These are phyloP conservation scores for Vicia faba DNA, from an alignment of 306 rosid species.

Conservation along the genomic window DNA sequence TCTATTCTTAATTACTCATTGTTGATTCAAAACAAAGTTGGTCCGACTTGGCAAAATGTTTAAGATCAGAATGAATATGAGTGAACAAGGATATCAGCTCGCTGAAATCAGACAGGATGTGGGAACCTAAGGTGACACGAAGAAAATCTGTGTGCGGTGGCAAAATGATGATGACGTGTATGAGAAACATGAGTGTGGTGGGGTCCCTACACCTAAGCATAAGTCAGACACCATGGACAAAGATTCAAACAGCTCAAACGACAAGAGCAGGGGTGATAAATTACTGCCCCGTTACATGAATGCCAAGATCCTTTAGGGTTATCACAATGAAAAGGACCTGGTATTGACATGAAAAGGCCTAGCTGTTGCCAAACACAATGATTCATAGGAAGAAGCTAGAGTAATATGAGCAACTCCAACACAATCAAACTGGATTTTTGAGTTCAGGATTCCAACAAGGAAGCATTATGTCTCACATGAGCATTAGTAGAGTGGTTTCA, in stretches of 20 bases:
- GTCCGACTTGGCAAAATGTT: not conserved
- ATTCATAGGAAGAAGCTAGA: too few relatives aligned
- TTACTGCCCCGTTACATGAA: not conserved
- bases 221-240: not conserved
- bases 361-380: too few relatives aligned
- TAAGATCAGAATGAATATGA: not conserved
- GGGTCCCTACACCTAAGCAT: not conserved
- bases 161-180: not conserved
- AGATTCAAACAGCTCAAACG: not conserved
- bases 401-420: too few relatives aligned
- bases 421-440: too few relatives aligned
- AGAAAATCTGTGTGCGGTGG: not conserved
- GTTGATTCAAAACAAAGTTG: constrained; percentile 1
- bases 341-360: too few relatives aligned
- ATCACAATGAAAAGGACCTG: too few relatives aligned
- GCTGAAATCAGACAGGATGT: not conserved
- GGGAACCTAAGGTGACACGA: not conserved
- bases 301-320: not conserved
- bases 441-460: too few relatives aligned
- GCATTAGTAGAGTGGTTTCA: too few relatives aligned
- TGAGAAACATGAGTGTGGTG: not conserved
- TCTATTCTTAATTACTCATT: not conserved
- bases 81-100: not conserved
- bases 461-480: too few relatives aligned
- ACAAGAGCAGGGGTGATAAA: not conserved